Evolutionary conservation across 2,329 filamentous ascomycete species (phyloP).

Genomic region (Eutypa lata): DNA sequence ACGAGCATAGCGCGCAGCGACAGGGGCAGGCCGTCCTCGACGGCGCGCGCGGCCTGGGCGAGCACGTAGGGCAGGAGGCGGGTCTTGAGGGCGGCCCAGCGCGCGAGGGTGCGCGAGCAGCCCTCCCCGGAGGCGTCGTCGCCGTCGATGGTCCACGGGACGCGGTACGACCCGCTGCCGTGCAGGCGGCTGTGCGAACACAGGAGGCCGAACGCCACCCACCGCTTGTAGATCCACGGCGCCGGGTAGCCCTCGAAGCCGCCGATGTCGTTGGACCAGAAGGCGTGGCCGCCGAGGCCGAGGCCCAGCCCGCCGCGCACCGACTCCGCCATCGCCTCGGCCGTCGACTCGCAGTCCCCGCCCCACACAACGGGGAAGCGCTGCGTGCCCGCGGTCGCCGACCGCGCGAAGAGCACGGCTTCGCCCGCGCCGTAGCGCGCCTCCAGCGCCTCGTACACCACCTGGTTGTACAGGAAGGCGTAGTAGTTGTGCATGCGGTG

Average conservation of each 20-base stretch:
- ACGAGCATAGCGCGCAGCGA: conserved; percentile 63
- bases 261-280: conserved; percentile 70
- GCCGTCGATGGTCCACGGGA: conserved; percentile 70
- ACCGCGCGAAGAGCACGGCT: conserved; percentile 64
- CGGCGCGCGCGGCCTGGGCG: conserved; percentile 38
- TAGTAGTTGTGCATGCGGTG: conserved; percentile 75
- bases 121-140: conserved; percentile 55
- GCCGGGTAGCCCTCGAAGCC: conserved; percentile 68
- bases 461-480: conserved; percentile 68
- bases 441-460: conserved; percentile 65
- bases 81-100: conserved; percentile 48
- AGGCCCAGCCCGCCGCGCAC: conserved; percentile 63
- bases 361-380: conserved; percentile 70
- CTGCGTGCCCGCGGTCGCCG: conserved; percentile 66
- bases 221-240: conserved; percentile 71
- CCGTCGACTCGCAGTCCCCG: conserved; percentile 71
- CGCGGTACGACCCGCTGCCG: conserved; percentile 67
- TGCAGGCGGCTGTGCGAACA: conserved; percentile 70
- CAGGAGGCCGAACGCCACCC: conserved; percentile 72
- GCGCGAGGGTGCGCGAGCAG: conserved; percentile 48
- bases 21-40: conserved; percentile 54
- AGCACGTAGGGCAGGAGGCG: conserved; percentile 52
- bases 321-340: conserved; percentile 70
- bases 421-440: conserved; percentile 47
- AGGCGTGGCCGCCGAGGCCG: conserved; percentile 62